Evolutionary conservation across 2,329 filamentous ascomycete genomes (phyloP).

Genomic region (Passalora sequoiae): DNA sequence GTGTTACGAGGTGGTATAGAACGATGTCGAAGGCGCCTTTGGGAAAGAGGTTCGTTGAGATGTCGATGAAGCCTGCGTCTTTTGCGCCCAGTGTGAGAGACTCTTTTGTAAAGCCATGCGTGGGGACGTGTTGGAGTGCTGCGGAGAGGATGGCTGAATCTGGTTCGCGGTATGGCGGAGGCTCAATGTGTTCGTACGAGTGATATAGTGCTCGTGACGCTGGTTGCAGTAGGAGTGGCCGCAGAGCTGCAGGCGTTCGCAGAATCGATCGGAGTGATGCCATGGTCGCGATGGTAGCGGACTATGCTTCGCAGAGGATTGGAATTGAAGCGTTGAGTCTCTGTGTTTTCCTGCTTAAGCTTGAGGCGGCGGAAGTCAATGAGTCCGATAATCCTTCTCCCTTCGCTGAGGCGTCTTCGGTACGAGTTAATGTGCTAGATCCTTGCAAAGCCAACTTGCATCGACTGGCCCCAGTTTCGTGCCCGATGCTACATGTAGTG

Average conservation of each 20-base stretch:
- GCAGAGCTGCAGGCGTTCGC: slow-evolving; percentile 24
- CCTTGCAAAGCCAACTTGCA: neutral
- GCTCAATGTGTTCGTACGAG: slow-evolving; percentile 63
- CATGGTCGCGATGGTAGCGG: slow-evolving; percentile 9
- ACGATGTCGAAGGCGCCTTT: slow-evolving; percentile 77
- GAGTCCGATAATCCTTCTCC: neutral
- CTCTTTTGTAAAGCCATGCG: slow-evolving; percentile 72
- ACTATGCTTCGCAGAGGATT: too few relatives aligned
- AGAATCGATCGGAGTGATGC: slow-evolving; percentile 26
- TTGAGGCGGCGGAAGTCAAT: neutral
- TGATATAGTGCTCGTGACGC: slow-evolving; percentile 52
- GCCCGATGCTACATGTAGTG: neutral
- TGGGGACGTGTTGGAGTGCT: slow-evolving; percentile 72
- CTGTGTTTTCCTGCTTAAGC: neutral
- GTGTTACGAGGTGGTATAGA: slow-evolving; percentile 66
- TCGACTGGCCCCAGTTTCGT: too few relatives aligned
- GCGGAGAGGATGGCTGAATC: slow-evolving; percentile 75
- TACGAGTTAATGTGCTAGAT: neutral
- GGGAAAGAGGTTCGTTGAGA: slow-evolving; percentile 76
- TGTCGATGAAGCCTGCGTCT: slow-evolving; percentile 80
- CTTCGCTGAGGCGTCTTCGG: neutral
- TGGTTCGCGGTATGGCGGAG: slow-evolving; percentile 59
- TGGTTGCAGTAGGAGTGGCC: slow-evolving; percentile 25
- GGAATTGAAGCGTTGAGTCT: neutral
- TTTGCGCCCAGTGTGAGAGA: slow-evolving; percentile 72